Evolutionary conservation across 163 green algal genomes (phyloP).

Genomic region (Botryococcus braunii): DNA sequence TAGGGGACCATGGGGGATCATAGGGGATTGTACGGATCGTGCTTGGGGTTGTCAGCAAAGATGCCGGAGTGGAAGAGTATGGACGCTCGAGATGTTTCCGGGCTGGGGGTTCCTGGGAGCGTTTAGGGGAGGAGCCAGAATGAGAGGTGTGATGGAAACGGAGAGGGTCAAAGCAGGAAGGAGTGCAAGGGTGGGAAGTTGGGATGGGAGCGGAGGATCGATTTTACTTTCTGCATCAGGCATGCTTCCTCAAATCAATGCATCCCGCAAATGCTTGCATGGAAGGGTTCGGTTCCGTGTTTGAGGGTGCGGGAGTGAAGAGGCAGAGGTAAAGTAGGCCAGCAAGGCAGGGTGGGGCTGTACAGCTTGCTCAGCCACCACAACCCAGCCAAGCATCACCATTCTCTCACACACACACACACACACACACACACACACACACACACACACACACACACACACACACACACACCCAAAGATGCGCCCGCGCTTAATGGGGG

Average conservation of each 20-base stretch:
- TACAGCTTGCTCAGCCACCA: not conserved
- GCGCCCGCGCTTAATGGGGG: not conserved
- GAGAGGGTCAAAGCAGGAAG: too few species aligned
- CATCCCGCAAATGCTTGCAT: not conserved
- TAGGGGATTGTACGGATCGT: too few species aligned
- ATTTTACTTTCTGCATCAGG: not conserved
- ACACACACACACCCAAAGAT: not conserved
- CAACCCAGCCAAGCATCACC: not conserved
- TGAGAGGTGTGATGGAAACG: too few species aligned
- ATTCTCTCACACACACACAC: not conserved
- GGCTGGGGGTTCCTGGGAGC: too few species aligned
- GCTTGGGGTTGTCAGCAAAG: too few species aligned
- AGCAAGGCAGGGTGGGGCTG: slow-evolving; percentile 70
- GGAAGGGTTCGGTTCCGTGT: too few species aligned
- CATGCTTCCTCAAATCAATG: not conserved
- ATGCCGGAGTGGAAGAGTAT: too few species aligned
- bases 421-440: not conserved
- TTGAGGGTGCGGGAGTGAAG: not conserved
- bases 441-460: not conserved
- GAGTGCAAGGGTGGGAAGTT: too few species aligned
- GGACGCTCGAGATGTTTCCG: too few species aligned
- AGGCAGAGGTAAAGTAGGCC: slow-evolving; percentile 69
- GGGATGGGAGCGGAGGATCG: too few species aligned
- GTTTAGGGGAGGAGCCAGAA: too few species aligned
- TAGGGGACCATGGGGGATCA: not conserved